phyloP scores from a whole-genome alignment of 2,329 filamentous ascomycete genomes.

The Phyllosticta citrichinensis region DNA sequence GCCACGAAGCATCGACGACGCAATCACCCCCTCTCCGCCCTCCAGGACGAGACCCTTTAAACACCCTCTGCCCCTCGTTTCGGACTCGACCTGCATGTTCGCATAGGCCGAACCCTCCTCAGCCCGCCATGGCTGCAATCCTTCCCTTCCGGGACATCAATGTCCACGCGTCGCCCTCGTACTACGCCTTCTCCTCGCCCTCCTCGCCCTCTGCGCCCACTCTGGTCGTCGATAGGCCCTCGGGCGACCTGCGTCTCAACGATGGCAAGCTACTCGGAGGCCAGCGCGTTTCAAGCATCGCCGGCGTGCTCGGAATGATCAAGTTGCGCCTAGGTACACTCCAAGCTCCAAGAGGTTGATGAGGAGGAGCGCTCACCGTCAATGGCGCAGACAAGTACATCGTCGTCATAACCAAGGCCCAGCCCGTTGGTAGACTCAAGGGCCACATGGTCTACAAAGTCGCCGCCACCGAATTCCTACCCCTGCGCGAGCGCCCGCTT shows the following conservation, averaged over 20 bases:
- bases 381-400: slow-evolving; percentile 76
- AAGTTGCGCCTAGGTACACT: slow-evolving; percentile 77
- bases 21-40: background rate
- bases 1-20: background rate
- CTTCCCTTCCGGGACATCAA: slow-evolving; percentile 94
- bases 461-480: slow-evolving; percentile 80
- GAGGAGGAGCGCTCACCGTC: background rate
- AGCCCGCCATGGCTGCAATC: slow-evolving; percentile 36
- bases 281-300: slow-evolving; percentile 86
- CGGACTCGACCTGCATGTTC: background rate
- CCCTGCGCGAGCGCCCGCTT: slow-evolving; percentile 82
- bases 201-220: slow-evolving; percentile 84
- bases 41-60: background rate
- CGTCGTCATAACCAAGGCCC: slow-evolving; percentile 88
- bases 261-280: slow-evolving; percentile 66
- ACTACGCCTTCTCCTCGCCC: slow-evolving; percentile 94
- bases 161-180: slow-evolving; percentile 79
- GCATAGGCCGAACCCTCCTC: background rate
- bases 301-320: slow-evolving; percentile 88
- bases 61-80: background rate
- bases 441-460: slow-evolving; percentile 97
- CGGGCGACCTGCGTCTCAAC: slow-evolving; percentile 77
- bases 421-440: slow-evolving; percentile 81
- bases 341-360: background rate
- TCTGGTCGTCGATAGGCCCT: slow-evolving; percentile 81